Conservation (phyloP, 2,329 filamentous ascomycete species). For the Beauveria asiatica region DNA sequence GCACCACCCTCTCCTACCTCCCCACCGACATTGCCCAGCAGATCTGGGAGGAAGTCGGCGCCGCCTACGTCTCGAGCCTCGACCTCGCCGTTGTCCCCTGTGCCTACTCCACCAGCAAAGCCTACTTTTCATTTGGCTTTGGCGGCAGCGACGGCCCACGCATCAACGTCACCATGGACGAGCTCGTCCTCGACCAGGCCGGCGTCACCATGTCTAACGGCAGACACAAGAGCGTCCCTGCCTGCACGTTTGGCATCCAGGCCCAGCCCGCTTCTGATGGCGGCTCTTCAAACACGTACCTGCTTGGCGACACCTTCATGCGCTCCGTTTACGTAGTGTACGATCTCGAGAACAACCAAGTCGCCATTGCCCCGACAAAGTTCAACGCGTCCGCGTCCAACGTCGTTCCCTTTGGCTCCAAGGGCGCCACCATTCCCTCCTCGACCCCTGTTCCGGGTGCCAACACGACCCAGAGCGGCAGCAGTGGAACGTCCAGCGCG, state of each 20-base stretch:
- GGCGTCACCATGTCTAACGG: conserved; percentile 10
- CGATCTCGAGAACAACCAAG: conserved; percentile 49
- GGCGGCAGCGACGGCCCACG: conserved; percentile 38
- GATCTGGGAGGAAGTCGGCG: conserved; percentile 48
- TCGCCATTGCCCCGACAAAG: conserved; percentile 45
- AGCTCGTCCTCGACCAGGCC: conserved; percentile 43
- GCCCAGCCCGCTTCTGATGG: conserved; percentile 29
- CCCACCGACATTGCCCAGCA: conserved; percentile 50
- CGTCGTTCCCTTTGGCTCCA: conserved; percentile 41
- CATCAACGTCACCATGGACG: conserved; percentile 46
- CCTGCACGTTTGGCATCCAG: conserved; percentile 50
- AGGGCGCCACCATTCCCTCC: conserved; percentile 41
- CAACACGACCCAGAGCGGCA: conserved; percentile 18
- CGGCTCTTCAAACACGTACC: conserved; percentile 23
- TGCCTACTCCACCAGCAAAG: conserved; percentile 32
- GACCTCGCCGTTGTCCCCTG: conserved; percentile 42
- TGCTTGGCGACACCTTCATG: conserved; percentile 51
- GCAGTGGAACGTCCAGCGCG: conserved; percentile 10
- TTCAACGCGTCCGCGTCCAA: conserved; percentile 45
- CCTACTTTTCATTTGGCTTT: conserved; percentile 47
- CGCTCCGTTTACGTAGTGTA: conserved; percentile 54
- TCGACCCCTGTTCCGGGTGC: conserved; percentile 37
- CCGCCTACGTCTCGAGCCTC: conserved; percentile 30
- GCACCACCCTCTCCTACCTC: conserved; percentile 63
- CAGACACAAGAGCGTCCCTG: conserved; percentile 24